These are phyloP conservation scores for Cicer bijugum DNA, from an alignment of 306 rosid genomes.

Conservation along the genomic window DNA sequence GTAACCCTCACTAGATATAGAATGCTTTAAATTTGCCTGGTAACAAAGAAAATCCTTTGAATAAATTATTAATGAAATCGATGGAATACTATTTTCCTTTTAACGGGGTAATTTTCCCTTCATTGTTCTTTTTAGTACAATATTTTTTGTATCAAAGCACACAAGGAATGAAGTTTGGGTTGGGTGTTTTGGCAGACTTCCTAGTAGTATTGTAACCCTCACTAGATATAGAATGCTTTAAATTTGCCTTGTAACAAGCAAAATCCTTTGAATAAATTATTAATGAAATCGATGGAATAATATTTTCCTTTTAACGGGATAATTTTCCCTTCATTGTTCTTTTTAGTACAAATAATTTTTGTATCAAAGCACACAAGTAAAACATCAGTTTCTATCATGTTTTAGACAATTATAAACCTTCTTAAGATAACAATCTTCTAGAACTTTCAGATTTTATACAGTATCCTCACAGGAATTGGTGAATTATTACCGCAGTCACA, in stretches of 20 bases:
- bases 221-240: not conserved
- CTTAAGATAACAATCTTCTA: not conserved
- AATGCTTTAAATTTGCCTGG: not conserved
- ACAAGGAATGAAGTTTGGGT: not conserved
- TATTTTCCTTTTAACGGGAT: not conserved
- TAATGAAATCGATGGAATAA: not conserved
- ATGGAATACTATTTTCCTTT: not conserved
- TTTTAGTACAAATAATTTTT: not conserved
- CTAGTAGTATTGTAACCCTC: not conserved
- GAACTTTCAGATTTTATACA: not conserved
- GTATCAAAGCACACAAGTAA: not conserved
- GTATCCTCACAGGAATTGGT: not conserved
- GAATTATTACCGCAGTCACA: not conserved
- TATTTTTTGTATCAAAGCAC: not conserved
- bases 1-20: not conserved
- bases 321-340: not conserved
- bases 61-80: not conserved
- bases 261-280: not conserved
- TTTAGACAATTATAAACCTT: not conserved
- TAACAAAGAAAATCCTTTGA: not conserved
- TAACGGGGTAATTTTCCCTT: not conserved
- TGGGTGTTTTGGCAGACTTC: not conserved
- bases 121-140: not conserved
- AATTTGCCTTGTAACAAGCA: not conserved
- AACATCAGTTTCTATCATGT: not conserved